Evolutionary conservation across 1,284 basidiomycete species (phyloP).

Genomic region (Ustilago esculenta): DNA sequence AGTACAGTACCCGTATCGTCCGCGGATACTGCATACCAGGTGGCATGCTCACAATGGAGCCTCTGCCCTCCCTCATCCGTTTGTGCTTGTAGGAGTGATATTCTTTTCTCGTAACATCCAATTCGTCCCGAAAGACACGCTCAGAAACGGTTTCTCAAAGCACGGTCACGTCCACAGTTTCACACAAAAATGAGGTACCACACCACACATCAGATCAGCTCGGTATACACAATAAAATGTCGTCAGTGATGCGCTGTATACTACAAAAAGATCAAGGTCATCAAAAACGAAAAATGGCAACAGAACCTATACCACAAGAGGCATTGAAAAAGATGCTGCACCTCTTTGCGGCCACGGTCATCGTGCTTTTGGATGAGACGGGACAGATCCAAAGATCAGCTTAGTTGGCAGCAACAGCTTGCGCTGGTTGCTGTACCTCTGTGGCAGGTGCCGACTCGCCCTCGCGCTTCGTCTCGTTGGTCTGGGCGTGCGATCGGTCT

Average conservation of each 20-base stretch:
- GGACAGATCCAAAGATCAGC: neutral
- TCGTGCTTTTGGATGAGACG: conserved; percentile 13
- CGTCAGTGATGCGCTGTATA: conserved; percentile 28
- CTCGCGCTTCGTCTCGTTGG: conserved; percentile 34
- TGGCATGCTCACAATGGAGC: too few species aligned
- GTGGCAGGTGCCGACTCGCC: conserved; percentile 29
- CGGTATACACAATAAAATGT: conserved; percentile 13
- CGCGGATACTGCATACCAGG: too few species aligned
- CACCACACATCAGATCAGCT: too few species aligned
- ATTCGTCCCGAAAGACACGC: too few species aligned
- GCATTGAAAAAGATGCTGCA: conserved; percentile 10
- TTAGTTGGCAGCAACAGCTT: conserved; percentile 39
- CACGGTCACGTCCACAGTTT: too few species aligned
- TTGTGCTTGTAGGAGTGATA: too few species aligned
- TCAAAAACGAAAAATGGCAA: conserved; percentile 17
- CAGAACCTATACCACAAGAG: neutral
- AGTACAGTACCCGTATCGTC: too few species aligned
- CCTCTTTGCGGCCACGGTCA: conserved; percentile 1
- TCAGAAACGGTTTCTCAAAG: too few species aligned
- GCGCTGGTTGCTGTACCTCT: conserved; percentile 35
- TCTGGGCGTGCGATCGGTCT: conserved; percentile 31
- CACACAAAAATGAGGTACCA: neutral
- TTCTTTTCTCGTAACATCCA: too few species aligned
- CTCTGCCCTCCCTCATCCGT: too few species aligned
- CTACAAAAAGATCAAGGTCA: conserved; percentile 26